These are phyloP conservation scores for Nakataea oryzae DNA, from an alignment of 2,329 filamentous ascomycete species.

Conservation along the genomic window DNA sequence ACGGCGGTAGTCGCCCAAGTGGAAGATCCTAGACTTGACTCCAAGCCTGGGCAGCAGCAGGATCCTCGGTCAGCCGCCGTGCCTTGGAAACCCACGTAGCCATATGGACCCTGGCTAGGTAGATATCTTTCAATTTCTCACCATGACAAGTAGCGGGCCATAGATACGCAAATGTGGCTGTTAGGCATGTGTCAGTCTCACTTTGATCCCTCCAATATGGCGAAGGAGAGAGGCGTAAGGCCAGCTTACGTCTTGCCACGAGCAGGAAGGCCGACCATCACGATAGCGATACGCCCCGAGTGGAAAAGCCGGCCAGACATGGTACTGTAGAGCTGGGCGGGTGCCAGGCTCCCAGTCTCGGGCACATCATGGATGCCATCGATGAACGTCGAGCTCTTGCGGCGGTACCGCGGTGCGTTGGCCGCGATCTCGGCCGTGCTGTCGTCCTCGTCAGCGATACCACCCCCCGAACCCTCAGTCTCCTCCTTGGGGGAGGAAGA, in stretches of 20 bases:
- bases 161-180: slow-evolving; percentile 87
- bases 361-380: slow-evolving; percentile 93
- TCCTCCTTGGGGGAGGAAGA: background rate
- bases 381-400: slow-evolving; percentile 91
- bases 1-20: slow-evolving; percentile 90
- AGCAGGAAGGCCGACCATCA: slow-evolving; percentile 89
- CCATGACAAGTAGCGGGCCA: slow-evolving; percentile 90
- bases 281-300: slow-evolving; percentile 92
- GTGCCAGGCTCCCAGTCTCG: slow-evolving; percentile 64
- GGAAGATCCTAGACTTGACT: slow-evolving; percentile 96
- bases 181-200: slow-evolving; percentile 1
- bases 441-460: slow-evolving; percentile 19
- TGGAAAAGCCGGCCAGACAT: slow-evolving; percentile 96
- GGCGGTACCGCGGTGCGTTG: slow-evolving; percentile 79
- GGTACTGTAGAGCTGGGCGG: slow-evolving; percentile 94
- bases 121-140: slow-evolving; percentile 23
- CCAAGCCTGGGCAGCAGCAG: slow-evolving; percentile 54
- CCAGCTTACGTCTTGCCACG: slow-evolving; percentile 76
- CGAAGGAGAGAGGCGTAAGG: background rate
- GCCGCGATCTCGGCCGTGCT: slow-evolving; percentile 88
- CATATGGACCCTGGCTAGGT: background rate
- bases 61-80: background rate
- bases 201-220: slow-evolving; percentile 9
- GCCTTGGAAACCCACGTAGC: background rate
- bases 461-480: too few species aligned